Conservation (phyloP, 225 moss, liverwort and hornwort genomes). For the Bryoerythrophyllum caledonicum region DNA sequence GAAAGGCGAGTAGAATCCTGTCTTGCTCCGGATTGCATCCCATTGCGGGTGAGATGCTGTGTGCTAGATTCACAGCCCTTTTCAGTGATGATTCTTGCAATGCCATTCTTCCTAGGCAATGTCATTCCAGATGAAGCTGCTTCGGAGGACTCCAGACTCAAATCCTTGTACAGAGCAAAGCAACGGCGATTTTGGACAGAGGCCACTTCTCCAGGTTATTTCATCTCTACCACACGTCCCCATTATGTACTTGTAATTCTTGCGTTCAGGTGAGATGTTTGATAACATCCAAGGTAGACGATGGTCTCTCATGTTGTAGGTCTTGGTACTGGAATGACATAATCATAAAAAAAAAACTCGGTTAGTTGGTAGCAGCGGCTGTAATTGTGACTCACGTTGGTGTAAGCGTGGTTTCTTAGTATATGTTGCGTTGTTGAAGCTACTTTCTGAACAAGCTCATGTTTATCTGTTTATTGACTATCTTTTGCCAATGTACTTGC, state of each 20-base stretch:
- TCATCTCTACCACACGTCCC: neutral
- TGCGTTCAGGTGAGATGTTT: conserved; percentile 4
- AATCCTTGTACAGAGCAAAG: conserved; percentile 27
- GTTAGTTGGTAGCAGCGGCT: conserved; percentile 18
- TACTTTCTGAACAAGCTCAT: neutral
- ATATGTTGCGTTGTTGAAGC: neutral
- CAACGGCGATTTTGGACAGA: neutral
- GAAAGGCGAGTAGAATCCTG: conserved; percentile 10
- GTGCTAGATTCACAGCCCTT: conserved; percentile 3
- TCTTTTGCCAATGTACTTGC: neutral
- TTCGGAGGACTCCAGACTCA: neutral
- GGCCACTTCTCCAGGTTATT: neutral
- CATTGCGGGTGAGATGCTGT: no score
- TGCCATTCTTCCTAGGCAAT: neutral
- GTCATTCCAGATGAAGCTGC: neutral
- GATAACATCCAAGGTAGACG: neutral
- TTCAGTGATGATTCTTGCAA: neutral
- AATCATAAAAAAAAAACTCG: neutral
- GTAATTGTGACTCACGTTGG: neutral
- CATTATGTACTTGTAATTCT: neutral
- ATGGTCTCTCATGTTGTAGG: conserved; percentile 3
- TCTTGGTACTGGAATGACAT: neutral
- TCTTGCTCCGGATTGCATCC: no score
- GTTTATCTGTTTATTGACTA: neutral
- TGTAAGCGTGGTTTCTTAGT: neutral